phyloP scores from a whole-genome alignment of 164 flowering plant species.

The Paratinospora sagittata region DNA sequence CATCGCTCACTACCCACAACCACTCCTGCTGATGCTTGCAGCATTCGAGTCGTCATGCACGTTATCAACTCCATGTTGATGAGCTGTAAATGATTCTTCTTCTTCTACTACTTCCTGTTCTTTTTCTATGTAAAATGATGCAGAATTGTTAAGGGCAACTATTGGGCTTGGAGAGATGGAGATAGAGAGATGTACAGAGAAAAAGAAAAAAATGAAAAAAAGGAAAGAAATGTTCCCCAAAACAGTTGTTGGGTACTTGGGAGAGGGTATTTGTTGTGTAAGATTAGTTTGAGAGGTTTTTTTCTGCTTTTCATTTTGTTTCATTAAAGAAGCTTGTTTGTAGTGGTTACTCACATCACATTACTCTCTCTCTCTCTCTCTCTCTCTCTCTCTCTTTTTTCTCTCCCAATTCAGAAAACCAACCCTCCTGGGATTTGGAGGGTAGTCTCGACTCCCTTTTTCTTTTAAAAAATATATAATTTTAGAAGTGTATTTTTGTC shows the following conservation, averaged over 20 bases:
- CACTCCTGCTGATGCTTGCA: conserved; percentile 35
- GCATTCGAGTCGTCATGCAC: conserved; percentile 69
- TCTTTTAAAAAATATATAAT: background rate
- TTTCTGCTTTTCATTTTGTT: background rate
- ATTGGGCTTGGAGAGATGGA: conserved; percentile 7
- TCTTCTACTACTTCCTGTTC: background rate
- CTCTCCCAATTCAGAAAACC: background rate
- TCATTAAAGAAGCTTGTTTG: background rate
- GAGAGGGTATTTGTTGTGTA: conserved; percentile 8
- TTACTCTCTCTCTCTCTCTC: too few species aligned
- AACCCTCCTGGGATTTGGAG: background rate
- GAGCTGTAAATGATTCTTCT: conserved; percentile 56
- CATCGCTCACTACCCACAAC: conserved; percentile 44
- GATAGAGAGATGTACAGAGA: background rate
- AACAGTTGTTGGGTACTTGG: background rate
- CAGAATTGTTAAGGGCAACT: conserved; percentile 7
- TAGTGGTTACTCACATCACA: background rate
- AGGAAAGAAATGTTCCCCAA: background rate
- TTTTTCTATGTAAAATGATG: background rate
- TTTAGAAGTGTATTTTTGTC: background rate
- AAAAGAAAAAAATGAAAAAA: background rate
- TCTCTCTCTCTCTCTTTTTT: background rate
- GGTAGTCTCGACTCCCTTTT: background rate
- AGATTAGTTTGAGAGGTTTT: conserved; percentile 9
- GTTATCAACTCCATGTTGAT: conserved; percentile 71